Percentiles rank a stretch among this genome's conserved stretches.
Conservation (phyloP, 164 flowering plant species). For the Cinnamomum chago region DNA sequence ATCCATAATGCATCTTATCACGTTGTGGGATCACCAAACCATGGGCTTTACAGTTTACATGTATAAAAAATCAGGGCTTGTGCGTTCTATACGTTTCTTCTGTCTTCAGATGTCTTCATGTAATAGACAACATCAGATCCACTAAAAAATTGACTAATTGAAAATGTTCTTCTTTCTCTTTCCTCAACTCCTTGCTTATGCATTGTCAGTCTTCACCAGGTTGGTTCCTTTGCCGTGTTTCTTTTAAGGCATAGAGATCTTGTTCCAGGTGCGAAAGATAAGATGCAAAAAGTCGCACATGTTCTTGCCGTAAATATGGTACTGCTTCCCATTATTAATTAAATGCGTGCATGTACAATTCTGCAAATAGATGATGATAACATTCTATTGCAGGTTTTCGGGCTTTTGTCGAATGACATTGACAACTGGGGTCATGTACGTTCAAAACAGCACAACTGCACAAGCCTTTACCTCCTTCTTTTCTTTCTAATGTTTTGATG, state of each 20-base stretch:
- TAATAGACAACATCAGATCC: not conserved
- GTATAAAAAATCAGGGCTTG: too few relatives aligned
- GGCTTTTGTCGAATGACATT: conserved; percentile 55
- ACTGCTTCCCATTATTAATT: conserved; percentile 10
- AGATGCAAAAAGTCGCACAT: conserved; percentile 49
- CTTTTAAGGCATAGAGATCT: conserved; percentile 59
- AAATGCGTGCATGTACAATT: not conserved
- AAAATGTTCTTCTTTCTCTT: not conserved
- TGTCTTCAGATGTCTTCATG: not conserved
- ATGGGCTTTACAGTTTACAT: not conserved
- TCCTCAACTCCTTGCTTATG: not conserved
- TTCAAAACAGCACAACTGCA: conserved; percentile 9
- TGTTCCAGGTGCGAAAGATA: conserved; percentile 41
- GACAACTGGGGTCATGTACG: conserved; percentile 99
- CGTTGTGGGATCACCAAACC: not conserved
- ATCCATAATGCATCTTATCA: not conserved
- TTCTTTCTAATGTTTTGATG: not conserved
- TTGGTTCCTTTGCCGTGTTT: conserved; percentile 76
- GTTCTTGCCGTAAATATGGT: conserved; percentile 76
- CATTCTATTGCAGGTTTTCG: conserved; percentile 51
- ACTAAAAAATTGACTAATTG: not conserved
- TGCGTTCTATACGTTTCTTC: too few relatives aligned
- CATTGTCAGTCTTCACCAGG: conserved; percentile 38
- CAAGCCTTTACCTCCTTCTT: not conserved
- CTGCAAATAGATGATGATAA: not conserved